Evolutionary conservation across 2,329 filamentous ascomycete genomes (phyloP).

Genomic region (Gliomastix tumulicola): DNA sequence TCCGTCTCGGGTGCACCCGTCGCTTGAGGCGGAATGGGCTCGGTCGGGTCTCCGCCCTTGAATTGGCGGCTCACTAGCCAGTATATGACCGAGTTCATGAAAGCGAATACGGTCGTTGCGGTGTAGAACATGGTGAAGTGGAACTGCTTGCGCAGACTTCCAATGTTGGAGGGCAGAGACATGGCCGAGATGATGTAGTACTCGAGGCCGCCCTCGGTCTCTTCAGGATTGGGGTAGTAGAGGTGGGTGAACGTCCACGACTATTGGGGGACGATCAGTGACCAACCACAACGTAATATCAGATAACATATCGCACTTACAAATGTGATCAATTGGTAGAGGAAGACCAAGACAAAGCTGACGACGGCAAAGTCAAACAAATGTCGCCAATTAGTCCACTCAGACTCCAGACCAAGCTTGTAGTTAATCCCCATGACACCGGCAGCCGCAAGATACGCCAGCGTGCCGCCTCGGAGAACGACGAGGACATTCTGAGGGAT

Average conservation of each 20-base stretch:
- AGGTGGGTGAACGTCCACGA: constrained; percentile 46
- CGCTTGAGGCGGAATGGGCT: no score
- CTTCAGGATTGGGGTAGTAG: constrained; percentile 34
- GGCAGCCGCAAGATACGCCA: constrained; percentile 34
- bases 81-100: constrained; percentile 44
- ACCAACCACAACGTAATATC: background rate
- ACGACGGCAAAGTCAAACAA: constrained; percentile 43
- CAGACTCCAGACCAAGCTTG: constrained; percentile 33
- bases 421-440: constrained; percentile 34
- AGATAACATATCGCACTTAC: constrained; percentile 32
- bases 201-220: constrained; percentile 25
- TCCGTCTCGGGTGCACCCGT: no score
- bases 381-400: constrained; percentile 30
- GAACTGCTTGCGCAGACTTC: constrained; percentile 32
- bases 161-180: constrained; percentile 36
- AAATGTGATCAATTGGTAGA: constrained; percentile 38
- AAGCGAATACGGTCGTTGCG: constrained; percentile 33
- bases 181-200: constrained; percentile 28
- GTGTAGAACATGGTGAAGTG: constrained; percentile 45
- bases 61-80: constrained; percentile 33
- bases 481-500: constrained; percentile 39
- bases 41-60: constrained; percentile 8
- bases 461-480: constrained; percentile 30
- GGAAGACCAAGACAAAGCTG: constrained; percentile 30
- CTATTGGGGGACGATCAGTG: constrained; percentile 17